phyloP scores from a whole-genome alignment of 1,284 basidiomycete species.

The Malassezia furfur region DNA sequence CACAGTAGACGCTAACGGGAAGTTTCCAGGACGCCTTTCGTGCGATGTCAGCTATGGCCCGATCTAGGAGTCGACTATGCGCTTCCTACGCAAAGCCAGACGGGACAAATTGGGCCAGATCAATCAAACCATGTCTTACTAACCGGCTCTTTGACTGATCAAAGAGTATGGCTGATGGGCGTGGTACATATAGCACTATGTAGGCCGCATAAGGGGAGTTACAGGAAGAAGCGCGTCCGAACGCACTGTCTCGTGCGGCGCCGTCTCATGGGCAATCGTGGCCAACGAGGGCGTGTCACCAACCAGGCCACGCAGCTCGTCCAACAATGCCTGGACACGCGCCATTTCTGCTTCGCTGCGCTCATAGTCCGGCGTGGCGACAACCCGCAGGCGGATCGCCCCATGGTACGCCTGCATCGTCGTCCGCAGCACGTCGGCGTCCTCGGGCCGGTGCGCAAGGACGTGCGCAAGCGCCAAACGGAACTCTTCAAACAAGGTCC shows the following conservation, averaged over 20 bases:
- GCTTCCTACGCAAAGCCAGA: constrained; percentile 8
- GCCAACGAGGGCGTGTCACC: not conserved
- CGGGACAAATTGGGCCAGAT: constrained; percentile 19
- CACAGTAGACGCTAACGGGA: not conserved
- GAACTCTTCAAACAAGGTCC: constrained; percentile 11
- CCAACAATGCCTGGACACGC: not conserved
- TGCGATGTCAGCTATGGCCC: not conserved
- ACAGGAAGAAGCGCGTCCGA: not conserved
- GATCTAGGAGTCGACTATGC: constrained; percentile 16
- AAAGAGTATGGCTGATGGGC: constrained; percentile 17
- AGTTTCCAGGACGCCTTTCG: no score
- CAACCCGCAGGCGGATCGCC: not conserved
- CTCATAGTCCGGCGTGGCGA: not conserved
- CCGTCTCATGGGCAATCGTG: not conserved
- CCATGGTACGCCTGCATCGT: constrained; percentile 9
- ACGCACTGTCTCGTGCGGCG: not conserved
- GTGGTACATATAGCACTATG: constrained; percentile 10
- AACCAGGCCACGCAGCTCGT: not conserved
- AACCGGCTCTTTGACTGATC: constrained; percentile 13
- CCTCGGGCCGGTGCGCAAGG: not conserved
- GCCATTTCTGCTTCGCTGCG: not conserved
- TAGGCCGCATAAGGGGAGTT: not conserved
- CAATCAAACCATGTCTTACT: constrained; percentile 13
- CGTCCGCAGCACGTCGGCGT: not conserved
- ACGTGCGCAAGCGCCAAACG: constrained; percentile 11